Conservation (phyloP, 352 stramenopile species). For the Pythium graminicola region DNA sequence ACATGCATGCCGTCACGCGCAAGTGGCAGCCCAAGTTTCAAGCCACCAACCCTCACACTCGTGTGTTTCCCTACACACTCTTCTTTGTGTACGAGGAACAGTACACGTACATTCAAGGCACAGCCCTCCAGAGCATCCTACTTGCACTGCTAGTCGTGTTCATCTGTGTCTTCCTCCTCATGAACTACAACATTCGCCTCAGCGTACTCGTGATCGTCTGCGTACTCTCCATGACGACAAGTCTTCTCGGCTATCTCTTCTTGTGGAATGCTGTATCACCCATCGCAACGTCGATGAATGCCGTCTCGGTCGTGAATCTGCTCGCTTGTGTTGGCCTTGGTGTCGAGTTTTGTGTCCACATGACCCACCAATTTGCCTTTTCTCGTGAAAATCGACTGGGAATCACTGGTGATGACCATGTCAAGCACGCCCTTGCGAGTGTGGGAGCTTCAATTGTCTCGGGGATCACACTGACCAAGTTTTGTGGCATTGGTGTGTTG, state of each 20-base stretch:
- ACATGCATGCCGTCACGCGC: slow-evolving; percentile 54
- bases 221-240: slow-evolving; percentile 74
- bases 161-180: slow-evolving; percentile 67
- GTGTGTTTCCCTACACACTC: slow-evolving; percentile 84
- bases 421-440: slow-evolving; percentile 58
- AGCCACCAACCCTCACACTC: background rate
- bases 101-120: slow-evolving; percentile 88
- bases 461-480: slow-evolving; percentile 91
- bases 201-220: slow-evolving; percentile 65
- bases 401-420: slow-evolving; percentile 53
- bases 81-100: slow-evolving; percentile 92
- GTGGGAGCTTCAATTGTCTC: slow-evolving; percentile 82
- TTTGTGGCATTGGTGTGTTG: slow-evolving; percentile 85
- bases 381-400: slow-evolving; percentile 41
- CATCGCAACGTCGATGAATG: slow-evolving; percentile 79
- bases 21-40: slow-evolving; percentile 26
- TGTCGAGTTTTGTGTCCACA: slow-evolving; percentile 88
- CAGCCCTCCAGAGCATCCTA: slow-evolving; percentile 80
- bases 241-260: slow-evolving; percentile 74
- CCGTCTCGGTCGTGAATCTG: slow-evolving; percentile 87
- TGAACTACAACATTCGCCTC: slow-evolving; percentile 57
- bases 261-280: slow-evolving; percentile 60
- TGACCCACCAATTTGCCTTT: slow-evolving; percentile 76
- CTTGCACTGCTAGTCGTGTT: slow-evolving; percentile 79
- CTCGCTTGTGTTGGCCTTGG: slow-evolving; percentile 80